Percentiles rank a stretch among this genome's conserved stretches.
phyloP scores from a whole-genome alignment of 1,284 basidiomycete species.

The Sporisorium graminicola region DNA sequence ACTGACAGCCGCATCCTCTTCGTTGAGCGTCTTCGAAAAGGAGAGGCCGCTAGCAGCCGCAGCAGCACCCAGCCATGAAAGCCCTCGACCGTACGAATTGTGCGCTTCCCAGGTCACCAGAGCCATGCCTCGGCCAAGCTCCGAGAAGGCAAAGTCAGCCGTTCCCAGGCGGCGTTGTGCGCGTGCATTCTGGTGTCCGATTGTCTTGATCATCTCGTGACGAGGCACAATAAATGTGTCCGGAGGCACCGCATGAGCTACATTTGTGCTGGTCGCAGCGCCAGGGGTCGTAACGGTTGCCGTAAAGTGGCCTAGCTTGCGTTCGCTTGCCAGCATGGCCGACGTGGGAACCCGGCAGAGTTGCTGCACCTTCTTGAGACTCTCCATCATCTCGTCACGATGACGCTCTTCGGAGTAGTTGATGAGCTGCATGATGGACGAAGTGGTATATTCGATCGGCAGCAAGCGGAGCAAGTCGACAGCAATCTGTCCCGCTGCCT shows the following conservation, averaged over 20 bases:
- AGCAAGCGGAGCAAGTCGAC: constrained; percentile 52
- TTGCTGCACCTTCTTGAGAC: constrained; percentile 38
- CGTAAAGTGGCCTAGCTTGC: constrained; percentile 17
- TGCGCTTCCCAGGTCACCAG: constrained; percentile 48
- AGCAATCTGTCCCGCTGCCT: constrained; percentile 22
- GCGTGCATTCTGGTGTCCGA: constrained; percentile 30
- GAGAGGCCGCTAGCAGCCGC: constrained; percentile 46
- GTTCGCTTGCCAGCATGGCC: constrained; percentile 31
- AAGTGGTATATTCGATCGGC: constrained; percentile 45
- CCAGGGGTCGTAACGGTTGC: constrained; percentile 16
- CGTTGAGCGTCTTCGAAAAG: constrained; percentile 28
- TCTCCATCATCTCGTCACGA: constrained; percentile 50
- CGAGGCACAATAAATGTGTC: constrained; percentile 47
- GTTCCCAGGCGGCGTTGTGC: constrained; percentile 32
- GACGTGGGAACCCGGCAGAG: constrained; percentile 40
- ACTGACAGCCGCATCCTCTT: constrained; percentile 37
- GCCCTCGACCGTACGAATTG: constrained; percentile 37
- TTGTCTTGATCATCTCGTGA: constrained; percentile 37
- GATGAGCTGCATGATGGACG: constrained; percentile 53
- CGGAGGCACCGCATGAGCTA: constrained; percentile 12
- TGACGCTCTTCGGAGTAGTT: constrained; percentile 44
- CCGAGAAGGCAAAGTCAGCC: constrained; percentile 8
- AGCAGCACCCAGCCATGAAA: constrained; percentile 46
- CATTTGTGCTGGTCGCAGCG: background rate
- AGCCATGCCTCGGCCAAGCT: constrained; percentile 41